Conservation (phyloP, 2,329 filamentous ascomycete genomes). For the Cladosporium sp. region DNA sequence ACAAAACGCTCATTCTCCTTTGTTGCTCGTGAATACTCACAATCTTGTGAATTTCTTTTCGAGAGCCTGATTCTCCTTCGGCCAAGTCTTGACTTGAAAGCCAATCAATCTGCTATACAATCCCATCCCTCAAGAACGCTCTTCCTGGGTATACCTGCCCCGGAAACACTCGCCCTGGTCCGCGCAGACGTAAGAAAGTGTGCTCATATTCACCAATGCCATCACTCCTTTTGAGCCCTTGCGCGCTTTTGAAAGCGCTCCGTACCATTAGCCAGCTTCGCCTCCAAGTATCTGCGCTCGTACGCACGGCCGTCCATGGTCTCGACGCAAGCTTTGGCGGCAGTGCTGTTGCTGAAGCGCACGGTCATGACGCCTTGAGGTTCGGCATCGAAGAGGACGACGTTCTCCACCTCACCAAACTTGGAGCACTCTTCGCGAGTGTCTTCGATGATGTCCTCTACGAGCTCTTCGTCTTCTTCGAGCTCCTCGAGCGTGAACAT, state of each 20-base stretch:
- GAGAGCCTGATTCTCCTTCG: too few species aligned
- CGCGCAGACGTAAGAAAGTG: too few species aligned
- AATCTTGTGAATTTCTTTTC: too few species aligned
- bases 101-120: too few species aligned
- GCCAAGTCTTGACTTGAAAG: too few species aligned
- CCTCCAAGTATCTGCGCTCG: conserved; percentile 33
- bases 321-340: conserved; percentile 64
- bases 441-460: conserved; percentile 91
- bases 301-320: conserved; percentile 75
- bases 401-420: conserved; percentile 80
- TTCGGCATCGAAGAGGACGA: conserved; percentile 84
- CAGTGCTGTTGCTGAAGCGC: conserved; percentile 65
- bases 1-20: too few species aligned
- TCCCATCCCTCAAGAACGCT: too few species aligned
- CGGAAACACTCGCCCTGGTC: too few species aligned
- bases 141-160: too few species aligned
- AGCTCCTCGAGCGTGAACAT: conserved; percentile 89
- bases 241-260: conserved; percentile 9
- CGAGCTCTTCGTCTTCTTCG: conserved; percentile 72
- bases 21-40: too few species aligned
- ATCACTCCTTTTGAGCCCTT: neutral
- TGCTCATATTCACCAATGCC: too few species aligned
- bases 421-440: conserved; percentile 85
- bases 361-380: conserved; percentile 78
- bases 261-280: conserved; percentile 7